phyloP scores from a whole-genome alignment of 768 basidiomycete species.

The Ramaria sp. region DNA sequence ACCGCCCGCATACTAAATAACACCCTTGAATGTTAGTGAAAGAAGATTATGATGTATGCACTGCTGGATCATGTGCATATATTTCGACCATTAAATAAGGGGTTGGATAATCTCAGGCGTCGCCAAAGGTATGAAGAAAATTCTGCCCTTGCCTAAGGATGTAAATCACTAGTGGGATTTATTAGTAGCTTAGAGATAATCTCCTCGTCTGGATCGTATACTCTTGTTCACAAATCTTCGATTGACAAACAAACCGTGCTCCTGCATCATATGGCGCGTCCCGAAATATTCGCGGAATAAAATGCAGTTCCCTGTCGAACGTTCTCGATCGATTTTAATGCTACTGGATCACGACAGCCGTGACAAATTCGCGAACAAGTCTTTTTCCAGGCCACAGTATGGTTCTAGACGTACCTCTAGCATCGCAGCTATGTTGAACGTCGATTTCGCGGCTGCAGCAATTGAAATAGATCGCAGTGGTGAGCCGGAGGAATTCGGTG shows the following conservation, averaged over 20 bases:
- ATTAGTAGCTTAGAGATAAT: too few relatives aligned
- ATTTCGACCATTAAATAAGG: too few relatives aligned
- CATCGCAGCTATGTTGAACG: slow-evolving; percentile 16
- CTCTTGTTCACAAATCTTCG: background rate
- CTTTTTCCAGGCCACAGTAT: background rate
- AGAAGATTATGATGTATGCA: too few relatives aligned
- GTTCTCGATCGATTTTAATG: too few relatives aligned
- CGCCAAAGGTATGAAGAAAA: too few relatives aligned
- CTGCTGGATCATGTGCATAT: too few relatives aligned
- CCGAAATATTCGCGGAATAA: background rate
- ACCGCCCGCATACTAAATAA: background rate
- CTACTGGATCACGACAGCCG: background rate
- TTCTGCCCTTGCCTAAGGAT: too few relatives aligned
- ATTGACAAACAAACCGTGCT: background rate
- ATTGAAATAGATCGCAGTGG: slow-evolving; percentile 12
- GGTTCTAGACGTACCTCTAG: slow-evolving; percentile 10
- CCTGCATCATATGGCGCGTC: background rate
- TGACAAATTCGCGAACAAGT: slow-evolving; percentile 10
- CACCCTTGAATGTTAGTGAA: background rate
- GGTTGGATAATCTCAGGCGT: too few relatives aligned
- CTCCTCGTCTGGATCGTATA: background rate
- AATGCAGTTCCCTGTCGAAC: too few relatives aligned
- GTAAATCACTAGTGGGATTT: too few relatives aligned
- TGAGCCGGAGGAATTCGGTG: slow-evolving; percentile 7
- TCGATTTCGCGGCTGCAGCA: slow-evolving; percentile 19